Percentiles rank a stretch among this genome's conserved stretches.
Evolutionary conservation across 2,329 filamentous ascomycete species (phyloP).

Genomic region (Coniochaeta prunicola): DNA sequence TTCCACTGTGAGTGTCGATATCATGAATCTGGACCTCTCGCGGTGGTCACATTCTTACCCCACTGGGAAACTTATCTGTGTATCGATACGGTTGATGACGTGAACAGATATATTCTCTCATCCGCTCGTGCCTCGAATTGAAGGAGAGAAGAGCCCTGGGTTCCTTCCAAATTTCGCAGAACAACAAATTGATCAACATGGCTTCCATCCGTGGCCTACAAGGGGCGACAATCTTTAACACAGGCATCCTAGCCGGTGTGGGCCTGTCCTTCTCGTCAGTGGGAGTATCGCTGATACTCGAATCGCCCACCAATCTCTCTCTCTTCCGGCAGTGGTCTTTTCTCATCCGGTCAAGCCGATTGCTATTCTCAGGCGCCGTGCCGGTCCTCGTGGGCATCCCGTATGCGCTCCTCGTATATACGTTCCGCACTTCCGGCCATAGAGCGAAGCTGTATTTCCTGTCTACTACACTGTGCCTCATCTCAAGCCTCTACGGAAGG

Average conservation of each 20-base stretch:
- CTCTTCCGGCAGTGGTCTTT: conserved; percentile 48
- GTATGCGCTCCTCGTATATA: conserved; percentile 38
- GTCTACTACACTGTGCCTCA: conserved; percentile 35
- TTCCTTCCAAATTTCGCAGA: not conserved
- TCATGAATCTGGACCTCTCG: too few species aligned
- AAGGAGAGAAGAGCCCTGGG: not conserved
- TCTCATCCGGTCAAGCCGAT: conserved; percentile 30
- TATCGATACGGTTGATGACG: too few species aligned
- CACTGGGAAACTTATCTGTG: too few species aligned
- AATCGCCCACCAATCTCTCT: conserved; percentile 42
- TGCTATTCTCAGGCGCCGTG: conserved; percentile 26
- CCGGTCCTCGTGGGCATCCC: conserved; percentile 30
- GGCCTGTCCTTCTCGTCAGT: conserved; percentile 29
- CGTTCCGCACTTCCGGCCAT: conserved; percentile 11
- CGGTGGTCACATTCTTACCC: too few species aligned
- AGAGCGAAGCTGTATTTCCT: conserved; percentile 34
- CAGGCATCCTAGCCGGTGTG: conserved; percentile 34
- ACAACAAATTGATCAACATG: not conserved
- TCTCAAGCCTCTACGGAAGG: conserved; percentile 45
- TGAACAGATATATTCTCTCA: not conserved
- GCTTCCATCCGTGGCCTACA: conserved; percentile 35
- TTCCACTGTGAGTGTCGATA: too few species aligned
- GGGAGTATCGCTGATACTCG: conserved; percentile 44
- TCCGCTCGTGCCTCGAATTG: not conserved
- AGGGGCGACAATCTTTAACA: conserved; percentile 41